Conservation (phyloP, 345 rosid genomes). For the Psidium guajava region DNA sequence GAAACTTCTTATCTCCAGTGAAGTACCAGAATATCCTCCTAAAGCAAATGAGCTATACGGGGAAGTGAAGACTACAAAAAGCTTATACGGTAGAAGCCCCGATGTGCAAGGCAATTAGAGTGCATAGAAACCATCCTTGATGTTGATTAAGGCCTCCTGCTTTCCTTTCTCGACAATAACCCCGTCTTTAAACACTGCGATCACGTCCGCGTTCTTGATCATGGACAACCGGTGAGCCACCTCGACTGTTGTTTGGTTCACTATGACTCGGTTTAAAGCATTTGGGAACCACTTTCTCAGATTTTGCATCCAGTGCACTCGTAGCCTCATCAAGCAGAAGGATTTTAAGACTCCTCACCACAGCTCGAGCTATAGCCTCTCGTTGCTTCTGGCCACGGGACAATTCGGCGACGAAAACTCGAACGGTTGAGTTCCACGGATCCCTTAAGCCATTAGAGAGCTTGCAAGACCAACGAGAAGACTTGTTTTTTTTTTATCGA, state of each 20-base stretch:
- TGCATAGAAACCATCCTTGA: constrained; percentile 33
- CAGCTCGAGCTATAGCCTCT: constrained; percentile 48
- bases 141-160: constrained; percentile 32
- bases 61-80: no score
- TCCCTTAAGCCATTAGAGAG: no score
- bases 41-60: no score
- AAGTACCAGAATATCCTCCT: no score
- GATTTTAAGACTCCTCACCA: constrained; percentile 32
- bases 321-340: constrained; percentile 54
- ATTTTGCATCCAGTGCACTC: constrained; percentile 52
- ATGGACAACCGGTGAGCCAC: constrained; percentile 53
- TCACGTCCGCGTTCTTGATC: constrained; percentile 42
- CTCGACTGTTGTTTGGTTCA: constrained; percentile 31
- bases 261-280: constrained; percentile 38
- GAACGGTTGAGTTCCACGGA: no score
- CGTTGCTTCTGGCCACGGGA: constrained; percentile 58
- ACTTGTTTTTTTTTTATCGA: no score
- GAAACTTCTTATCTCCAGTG: no score
- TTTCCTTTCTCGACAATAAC: constrained; percentile 48
- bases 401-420: no score
- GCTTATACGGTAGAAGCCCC: constrained; percentile 15
- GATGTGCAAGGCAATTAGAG: constrained; percentile 34
- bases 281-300: constrained; percentile 43
- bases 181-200: constrained; percentile 45
- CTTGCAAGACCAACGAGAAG: no score